These are phyloP conservation scores for Starmerella bacillaris DNA, from an alignment of 805 yeast species.

Conservation along the genomic window DNA sequence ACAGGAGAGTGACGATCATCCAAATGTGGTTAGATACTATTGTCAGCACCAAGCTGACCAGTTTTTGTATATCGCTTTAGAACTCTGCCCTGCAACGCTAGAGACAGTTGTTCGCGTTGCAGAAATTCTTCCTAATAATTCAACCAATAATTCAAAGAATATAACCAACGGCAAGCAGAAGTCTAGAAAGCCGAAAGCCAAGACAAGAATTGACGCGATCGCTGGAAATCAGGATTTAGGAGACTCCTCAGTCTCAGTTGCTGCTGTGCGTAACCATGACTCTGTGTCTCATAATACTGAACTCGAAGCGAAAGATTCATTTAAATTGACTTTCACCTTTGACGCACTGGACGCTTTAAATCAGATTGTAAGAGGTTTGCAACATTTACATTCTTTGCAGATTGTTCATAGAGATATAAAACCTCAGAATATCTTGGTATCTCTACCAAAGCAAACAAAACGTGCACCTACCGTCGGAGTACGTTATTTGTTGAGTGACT, in stretches of 20 bases:
- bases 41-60: slow-evolving; percentile 83
- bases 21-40: slow-evolving; percentile 81
- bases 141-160: too few species aligned
- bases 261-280: slow-evolving; percentile 23
- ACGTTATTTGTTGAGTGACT: slow-evolving; percentile 75
- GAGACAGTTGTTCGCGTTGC: slow-evolving; percentile 56
- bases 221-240: neutral
- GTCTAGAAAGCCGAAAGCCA: slow-evolving; percentile 5
- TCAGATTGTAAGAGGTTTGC: slow-evolving; percentile 70
- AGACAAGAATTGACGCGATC: neutral
- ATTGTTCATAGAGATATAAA: slow-evolving; percentile 89
- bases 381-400: slow-evolving; percentile 72
- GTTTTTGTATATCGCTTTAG: slow-evolving; percentile 82
- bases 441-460: slow-evolving; percentile 30
- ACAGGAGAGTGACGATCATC: slow-evolving; percentile 92
- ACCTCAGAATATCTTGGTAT: slow-evolving; percentile 82
- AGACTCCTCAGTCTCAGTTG: neutral
- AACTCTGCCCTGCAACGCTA: slow-evolving; percentile 71
- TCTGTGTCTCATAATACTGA: neutral
- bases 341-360: slow-evolving; percentile 30
- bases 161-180: slow-evolving; percentile 5
- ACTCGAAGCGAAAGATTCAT: neutral
- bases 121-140: too few species aligned
- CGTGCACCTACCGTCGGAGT: slow-evolving; percentile 19
- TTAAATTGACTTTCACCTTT: neutral